Percentiles rank a stretch among this genome's conserved stretches.
Conservation (phyloP, 345 rosid species). For the Raphanus sativus region DNA sequence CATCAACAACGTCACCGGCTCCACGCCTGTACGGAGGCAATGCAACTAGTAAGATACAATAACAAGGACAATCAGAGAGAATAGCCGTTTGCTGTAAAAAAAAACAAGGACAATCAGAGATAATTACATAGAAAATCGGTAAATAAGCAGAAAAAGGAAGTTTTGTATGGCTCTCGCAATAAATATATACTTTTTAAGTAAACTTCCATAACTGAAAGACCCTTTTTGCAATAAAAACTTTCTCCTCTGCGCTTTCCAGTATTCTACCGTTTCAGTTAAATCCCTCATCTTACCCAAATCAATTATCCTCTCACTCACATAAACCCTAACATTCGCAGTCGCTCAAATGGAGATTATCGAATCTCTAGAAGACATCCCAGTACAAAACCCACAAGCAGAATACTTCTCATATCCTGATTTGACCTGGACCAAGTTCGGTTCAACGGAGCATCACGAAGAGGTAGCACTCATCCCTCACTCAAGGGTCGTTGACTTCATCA, state of each 20-base stretch:
- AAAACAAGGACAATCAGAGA: no score
- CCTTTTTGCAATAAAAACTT: background rate
- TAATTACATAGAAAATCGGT: no score
- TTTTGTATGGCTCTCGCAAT: no score
- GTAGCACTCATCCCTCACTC: constrained; percentile 76
- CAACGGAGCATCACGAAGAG: constrained; percentile 72
- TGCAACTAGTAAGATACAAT: no score
- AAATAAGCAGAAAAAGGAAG: no score
- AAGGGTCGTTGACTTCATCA: constrained; percentile 69
- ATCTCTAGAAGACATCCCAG: constrained; percentile 53
- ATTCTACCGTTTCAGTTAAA: background rate
- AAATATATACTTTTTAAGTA: no score
- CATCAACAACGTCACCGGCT: no score
- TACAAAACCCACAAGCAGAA: constrained; percentile 70
- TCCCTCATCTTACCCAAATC: constrained; percentile 28
- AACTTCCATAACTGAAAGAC: background rate
- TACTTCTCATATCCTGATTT: constrained; percentile 77
- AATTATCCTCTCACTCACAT: background rate
- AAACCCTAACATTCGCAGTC: constrained; percentile 29
- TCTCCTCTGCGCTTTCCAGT: background rate
- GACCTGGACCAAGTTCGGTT: constrained; percentile 76
- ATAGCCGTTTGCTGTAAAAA: no score
- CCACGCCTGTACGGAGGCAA: no score
- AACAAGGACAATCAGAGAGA: no score
- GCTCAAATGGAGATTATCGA: constrained; percentile 57